A percentile compares a stretch with the other conserved stretches of the same genome.
phyloP scores from a whole-genome alignment of 257 asterid species.

The Penstemon davidsonii region DNA sequence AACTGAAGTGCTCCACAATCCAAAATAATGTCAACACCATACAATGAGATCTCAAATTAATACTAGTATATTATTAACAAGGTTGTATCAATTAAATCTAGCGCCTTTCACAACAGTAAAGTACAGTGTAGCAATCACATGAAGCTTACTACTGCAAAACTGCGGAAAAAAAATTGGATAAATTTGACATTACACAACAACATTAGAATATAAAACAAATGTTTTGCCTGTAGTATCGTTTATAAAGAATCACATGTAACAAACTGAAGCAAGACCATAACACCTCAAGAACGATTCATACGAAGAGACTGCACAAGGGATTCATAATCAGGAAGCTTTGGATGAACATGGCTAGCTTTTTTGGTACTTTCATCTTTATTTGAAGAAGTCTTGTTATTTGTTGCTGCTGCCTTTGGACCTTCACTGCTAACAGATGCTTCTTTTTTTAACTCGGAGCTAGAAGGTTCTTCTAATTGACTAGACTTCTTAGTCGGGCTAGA shows the following conservation, averaged over 20 bases:
- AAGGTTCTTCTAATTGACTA: conserved; percentile 34
- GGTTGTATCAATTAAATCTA: conserved; percentile 9
- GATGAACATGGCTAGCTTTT: conserved; percentile 86
- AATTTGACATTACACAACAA: conserved; percentile 17
- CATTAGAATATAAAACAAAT: conserved; percentile 5
- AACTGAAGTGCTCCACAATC: neutral
- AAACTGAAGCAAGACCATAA: neutral
- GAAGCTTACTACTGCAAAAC: neutral
- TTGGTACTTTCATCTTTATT: conserved; percentile 41
- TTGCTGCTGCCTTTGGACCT: conserved; percentile 31
- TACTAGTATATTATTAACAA: neutral
- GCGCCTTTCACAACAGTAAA: neutral
- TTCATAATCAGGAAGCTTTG: conserved; percentile 89
- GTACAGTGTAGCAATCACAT: conserved; percentile 3
- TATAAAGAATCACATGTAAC: conserved; percentile 16
- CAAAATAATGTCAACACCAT: neutral
- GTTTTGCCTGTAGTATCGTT: neutral
- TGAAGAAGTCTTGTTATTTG: conserved; percentile 29
- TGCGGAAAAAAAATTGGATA: neutral
- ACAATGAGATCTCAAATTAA: neutral
- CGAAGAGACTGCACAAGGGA: conserved; percentile 53
- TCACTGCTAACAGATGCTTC: conserved; percentile 30
- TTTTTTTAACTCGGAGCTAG: conserved; percentile 29
- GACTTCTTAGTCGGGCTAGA: conserved; percentile 32
- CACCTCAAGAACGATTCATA: conserved; percentile 38